Evolutionary conservation across 345 rosid genomes (phyloP).

Genomic region (Lagerstroemia speciosa): DNA sequence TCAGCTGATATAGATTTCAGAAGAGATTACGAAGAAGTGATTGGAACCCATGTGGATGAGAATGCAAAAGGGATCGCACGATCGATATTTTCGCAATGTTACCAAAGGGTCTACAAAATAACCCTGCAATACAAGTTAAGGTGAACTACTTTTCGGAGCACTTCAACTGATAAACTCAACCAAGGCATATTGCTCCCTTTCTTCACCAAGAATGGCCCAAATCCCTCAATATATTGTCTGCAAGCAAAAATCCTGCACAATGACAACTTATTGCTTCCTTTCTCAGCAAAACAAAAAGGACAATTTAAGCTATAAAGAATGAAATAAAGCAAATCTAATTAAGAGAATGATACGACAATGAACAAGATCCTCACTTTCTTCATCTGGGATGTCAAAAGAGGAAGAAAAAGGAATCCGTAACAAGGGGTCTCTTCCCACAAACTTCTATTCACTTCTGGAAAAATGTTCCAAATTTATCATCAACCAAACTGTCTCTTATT

Average conservation of each 20-base stretch:
- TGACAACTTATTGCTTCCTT: too few species aligned
- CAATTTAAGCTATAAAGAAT: not conserved
- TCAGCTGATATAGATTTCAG: constrained; percentile 64
- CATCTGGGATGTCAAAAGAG: too few species aligned
- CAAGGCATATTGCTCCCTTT: constrained; percentile 50
- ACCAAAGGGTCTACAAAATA: constrained; percentile 42
- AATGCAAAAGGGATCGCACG: not conserved
- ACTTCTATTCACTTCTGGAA: too few species aligned
- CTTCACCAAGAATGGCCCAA: too few species aligned
- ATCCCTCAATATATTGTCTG: constrained; percentile 22
- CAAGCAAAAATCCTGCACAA: not conserved
- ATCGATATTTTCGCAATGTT: not conserved
- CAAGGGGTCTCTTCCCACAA: too few species aligned
- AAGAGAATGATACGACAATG: not conserved
- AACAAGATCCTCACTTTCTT: not conserved
- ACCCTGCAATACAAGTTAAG: constrained; percentile 65
- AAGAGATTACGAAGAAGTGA: constrained; percentile 40
- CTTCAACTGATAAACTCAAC: constrained; percentile 57
- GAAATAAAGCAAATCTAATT: not conserved
- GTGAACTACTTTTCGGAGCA: constrained; percentile 47
- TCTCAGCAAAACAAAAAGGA: too few species aligned
- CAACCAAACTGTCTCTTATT: too few species aligned
- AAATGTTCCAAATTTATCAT: too few species aligned
- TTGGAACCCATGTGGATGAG: constrained; percentile 44
- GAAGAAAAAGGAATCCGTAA: too few species aligned